Evolutionary conservation across 2,329 filamentous ascomycete species (phyloP), one percentile per base, ranked within the genome.

Genomic region (Penicillium sclerotigenum): DNA sequence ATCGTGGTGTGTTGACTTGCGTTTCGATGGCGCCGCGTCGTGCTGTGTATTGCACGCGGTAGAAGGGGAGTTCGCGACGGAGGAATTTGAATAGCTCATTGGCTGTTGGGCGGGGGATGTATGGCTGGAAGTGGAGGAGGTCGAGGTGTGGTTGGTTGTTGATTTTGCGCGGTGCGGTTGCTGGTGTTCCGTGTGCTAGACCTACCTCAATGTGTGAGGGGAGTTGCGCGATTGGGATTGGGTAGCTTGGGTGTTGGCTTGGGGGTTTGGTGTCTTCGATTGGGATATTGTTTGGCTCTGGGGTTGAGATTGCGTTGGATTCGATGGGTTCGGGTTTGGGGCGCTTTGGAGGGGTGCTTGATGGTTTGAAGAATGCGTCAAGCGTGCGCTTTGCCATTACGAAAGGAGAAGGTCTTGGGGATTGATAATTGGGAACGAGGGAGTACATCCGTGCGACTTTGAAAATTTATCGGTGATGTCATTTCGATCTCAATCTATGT

Each of bases 51-150:
- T 85, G 81, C 4, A 91, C 88, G 50, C 87, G 81, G 65, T 91
- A 90, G 73, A 91, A 92, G 9, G 87, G 87, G 1, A 93, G 73
- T 58, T 88, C 81, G n/a, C 78, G 73, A 1, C 89, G 83, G 1
- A 93, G 79, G 66, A 91, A 91, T 14, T 84, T 75, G 71, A 92
- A 93, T 0, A 91, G 72, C 4, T 83, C 77, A 4, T 79, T 78
- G 20, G 83, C 78, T 11, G 83, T 77, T 13, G 79, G 71, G 2
- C 77, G 74, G 0, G 86, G 81, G 4, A 92, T 80, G 60, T 88
- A 92, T 0, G 89, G 88, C 64, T 90, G 81, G 68, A 87, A 92
- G 72, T 90, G 90, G 9, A 92, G 73, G 0, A 93, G 78, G 68
- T 92, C 87, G 0, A 92, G 79, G 60, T 91, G 82, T 0, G 83